Evolutionary conservation across 163 green algal species (phyloP).

Genomic region (Scenedesmus sp.): DNA sequence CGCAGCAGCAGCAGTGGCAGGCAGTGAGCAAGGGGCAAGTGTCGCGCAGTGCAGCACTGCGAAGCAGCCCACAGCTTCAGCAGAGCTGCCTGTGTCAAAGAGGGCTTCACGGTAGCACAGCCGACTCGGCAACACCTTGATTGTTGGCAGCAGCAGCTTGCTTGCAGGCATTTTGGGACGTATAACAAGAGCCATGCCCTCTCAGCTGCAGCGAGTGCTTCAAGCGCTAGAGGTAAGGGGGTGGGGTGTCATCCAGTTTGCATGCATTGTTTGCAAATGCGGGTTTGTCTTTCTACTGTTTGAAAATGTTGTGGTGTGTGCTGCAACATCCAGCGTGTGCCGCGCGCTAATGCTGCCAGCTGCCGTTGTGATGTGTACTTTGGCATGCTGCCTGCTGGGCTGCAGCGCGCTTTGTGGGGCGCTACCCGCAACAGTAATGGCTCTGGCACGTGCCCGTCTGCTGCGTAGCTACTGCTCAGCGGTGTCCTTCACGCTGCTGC

Average conservation of each 20-base stretch:
- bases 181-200: slow-evolving; percentile 1
- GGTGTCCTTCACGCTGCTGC: background rate
- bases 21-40: background rate
- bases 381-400: no score
- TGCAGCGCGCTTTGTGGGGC: no score
- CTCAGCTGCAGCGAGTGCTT: slow-evolving; percentile 31
- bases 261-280: no score
- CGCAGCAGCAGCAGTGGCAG: background rate
- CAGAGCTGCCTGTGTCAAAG: slow-evolving; percentile 28
- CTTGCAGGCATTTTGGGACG: background rate
- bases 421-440: no score
- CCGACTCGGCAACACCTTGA: background rate
- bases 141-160: background rate
- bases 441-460: no score
- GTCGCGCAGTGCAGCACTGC: background rate
- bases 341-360: no score
- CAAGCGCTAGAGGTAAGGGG: slow-evolving; percentile 14
- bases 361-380: no score
- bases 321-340: no score
- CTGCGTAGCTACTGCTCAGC: background rate
- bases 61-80: background rate
- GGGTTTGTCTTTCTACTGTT: no score
- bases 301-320: no score
- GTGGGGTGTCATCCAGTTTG: no score
- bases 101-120: slow-evolving; percentile 34